Evolutionary conservation across 495 filamentous ascomycete genomes (phyloP).

Genomic region (Staphylotrichum tortipilum): DNA sequence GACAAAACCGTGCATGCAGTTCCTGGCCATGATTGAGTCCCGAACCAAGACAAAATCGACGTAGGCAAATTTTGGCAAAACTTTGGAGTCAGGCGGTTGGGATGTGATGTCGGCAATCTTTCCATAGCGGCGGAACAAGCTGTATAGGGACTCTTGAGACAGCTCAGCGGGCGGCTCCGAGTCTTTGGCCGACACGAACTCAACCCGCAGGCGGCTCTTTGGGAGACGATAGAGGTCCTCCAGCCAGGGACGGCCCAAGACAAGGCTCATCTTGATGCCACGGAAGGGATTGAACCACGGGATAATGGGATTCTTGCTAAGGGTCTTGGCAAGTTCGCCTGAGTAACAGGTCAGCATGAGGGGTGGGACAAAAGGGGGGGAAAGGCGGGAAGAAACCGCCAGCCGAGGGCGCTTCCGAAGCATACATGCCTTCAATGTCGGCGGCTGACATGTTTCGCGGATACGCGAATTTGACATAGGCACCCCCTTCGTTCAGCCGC

Average conservation of each 20-base stretch:
- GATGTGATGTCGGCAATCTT: constrained; percentile 72
- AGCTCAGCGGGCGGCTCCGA: constrained; percentile 51
- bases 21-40: constrained; percentile 76
- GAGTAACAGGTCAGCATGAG: not conserved
- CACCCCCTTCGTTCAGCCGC: constrained; percentile 82
- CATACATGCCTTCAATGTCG: constrained; percentile 46
- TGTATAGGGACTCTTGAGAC: constrained; percentile 81
- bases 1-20: constrained; percentile 82
- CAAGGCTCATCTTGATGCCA: constrained; percentile 57
- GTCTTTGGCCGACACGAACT: constrained; percentile 66
- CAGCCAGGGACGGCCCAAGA: constrained; percentile 83
- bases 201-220: constrained; percentile 62
- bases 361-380: not conserved
- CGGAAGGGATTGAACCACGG: constrained; percentile 85
- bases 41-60: constrained; percentile 64
- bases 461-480: constrained; percentile 80
- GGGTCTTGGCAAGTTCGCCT: constrained; percentile 31
- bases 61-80: constrained; percentile 66
- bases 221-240: constrained; percentile 86
- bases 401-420: not conserved
- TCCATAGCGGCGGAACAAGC: constrained; percentile 81
- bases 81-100: constrained; percentile 76
- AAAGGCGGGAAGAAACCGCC: not conserved
- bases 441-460: constrained; percentile 40
- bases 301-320: constrained; percentile 62